These are phyloP conservation scores for Lentinula sp. DNA, from an alignment of 768 basidiomycete genomes.

Conservation along the genomic window DNA sequence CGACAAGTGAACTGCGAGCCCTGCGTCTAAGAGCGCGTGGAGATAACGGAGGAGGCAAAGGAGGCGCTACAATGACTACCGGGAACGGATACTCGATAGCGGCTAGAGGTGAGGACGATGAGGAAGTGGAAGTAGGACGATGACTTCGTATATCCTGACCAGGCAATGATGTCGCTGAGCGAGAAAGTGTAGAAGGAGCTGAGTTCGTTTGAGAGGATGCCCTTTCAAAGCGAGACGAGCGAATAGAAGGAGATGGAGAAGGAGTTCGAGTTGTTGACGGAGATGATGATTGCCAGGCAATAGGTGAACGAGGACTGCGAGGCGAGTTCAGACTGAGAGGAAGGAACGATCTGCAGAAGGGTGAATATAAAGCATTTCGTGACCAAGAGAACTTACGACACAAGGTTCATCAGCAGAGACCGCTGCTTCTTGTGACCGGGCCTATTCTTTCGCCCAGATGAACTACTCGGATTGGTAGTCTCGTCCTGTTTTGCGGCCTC, in stretches of 20 bases:
- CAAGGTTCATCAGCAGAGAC: conserved; percentile 64
- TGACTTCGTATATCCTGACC: conserved; percentile 4
- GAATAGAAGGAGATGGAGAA: conserved; percentile 15
- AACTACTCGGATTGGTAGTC: conserved; percentile 5
- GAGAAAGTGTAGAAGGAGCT: conserved; percentile 6
- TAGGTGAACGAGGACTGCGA: conserved; percentile 13
- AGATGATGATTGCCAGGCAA: conserved; percentile 11
- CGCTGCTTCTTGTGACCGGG: conserved; percentile 56
- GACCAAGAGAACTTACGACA: conserved; percentile 39
- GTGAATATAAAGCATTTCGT: not conserved
- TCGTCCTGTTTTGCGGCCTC: conserved; percentile 24
- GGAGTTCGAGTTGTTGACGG: conserved; percentile 22
- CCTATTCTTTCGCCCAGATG: conserved; percentile 27
- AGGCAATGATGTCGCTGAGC: conserved; percentile 8
- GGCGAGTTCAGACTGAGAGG: conserved; percentile 14
- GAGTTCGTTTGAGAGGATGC: conserved; percentile 4
- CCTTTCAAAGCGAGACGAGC: conserved; percentile 7
- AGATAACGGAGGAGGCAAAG: conserved; percentile 17
- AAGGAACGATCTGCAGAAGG: conserved; percentile 16
- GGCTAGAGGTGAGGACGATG: not conserved
- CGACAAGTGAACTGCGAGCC: conserved; percentile 63
- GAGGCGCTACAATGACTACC: conserved; percentile 11
- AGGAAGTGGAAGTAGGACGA: not conserved
- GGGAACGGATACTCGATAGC: conserved; percentile 10
- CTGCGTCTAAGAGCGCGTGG: conserved; percentile 46